phyloP scores from a whole-genome alignment of 805 yeast species.

The Zygotorulaspora florentina region DNA sequence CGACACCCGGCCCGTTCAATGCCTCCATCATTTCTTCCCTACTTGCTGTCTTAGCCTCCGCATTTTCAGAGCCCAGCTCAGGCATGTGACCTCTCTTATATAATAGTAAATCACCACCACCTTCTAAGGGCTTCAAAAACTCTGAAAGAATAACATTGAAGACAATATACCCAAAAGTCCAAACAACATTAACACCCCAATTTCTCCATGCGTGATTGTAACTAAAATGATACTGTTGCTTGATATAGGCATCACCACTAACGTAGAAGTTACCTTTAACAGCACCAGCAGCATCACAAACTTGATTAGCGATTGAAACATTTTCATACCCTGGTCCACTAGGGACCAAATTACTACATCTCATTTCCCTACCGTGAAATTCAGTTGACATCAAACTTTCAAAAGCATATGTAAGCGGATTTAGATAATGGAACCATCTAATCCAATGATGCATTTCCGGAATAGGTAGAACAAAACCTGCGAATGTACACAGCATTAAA shows the following conservation, averaged over 20 bases:
- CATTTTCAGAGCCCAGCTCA: conserved; percentile 32
- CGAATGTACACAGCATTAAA: conserved; percentile 53
- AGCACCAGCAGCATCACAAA: conserved; percentile 54
- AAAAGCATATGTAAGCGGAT: conserved; percentile 46
- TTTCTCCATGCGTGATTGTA: conserved; percentile 55
- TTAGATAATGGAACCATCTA: conserved; percentile 50
- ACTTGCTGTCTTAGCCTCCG: conserved; percentile 37
- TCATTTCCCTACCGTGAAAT: conserved; percentile 50
- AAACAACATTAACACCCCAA: conserved; percentile 52
- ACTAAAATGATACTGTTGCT: conserved; percentile 38
- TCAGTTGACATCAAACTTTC: conserved; percentile 57
- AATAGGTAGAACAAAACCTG: conserved; percentile 47
- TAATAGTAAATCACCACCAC: conserved; percentile 40
- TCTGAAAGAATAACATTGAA: conserved; percentile 38
- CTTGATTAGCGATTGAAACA: conserved; percentile 37
- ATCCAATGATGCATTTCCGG: conserved; percentile 58
- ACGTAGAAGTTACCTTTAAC: conserved; percentile 43
- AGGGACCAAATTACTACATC: conserved; percentile 50
- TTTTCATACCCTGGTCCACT: conserved; percentile 51
- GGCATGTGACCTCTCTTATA: conserved; percentile 45
- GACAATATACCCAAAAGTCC: conserved; percentile 39
- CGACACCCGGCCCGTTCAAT: conserved; percentile 32
- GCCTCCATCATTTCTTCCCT: conserved; percentile 40
- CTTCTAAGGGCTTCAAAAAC: conserved; percentile 35
- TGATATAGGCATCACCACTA: conserved; percentile 48